Conservation (phyloP, 106 monocot genomes). For the Dioscorea dumetorum region DNA sequence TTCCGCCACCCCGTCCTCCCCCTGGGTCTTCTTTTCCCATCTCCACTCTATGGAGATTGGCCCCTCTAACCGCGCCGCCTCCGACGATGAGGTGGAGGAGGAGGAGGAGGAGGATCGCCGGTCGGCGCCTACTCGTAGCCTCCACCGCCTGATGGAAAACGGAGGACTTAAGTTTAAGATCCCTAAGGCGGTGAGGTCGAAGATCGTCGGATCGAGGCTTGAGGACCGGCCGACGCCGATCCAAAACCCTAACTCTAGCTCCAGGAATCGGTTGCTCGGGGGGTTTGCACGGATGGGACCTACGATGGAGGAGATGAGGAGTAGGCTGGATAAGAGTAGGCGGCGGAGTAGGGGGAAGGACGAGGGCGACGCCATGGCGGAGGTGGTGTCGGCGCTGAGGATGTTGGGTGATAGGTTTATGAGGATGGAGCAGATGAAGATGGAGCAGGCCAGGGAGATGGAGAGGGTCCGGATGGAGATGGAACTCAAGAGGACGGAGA, state of each 20-base stretch:
- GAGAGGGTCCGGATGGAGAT: slow-evolving; percentile 87
- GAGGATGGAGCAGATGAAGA: slow-evolving; percentile 87
- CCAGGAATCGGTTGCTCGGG: neutral
- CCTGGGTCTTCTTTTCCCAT: slow-evolving; percentile 70
- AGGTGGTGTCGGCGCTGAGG: slow-evolving; percentile 34
- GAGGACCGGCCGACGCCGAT: no score
- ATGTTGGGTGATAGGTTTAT: slow-evolving; percentile 69
- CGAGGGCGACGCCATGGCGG: slow-evolving; percentile 28
- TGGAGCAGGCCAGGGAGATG: slow-evolving; percentile 83
- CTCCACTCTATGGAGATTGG: slow-evolving; percentile 59
- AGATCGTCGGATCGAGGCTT: neutral
- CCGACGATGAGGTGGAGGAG: neutral
- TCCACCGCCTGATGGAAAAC: neutral
- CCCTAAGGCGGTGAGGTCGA: slow-evolving; percentile 69
- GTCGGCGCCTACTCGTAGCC: neutral
- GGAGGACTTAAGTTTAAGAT: slow-evolving; percentile 49
- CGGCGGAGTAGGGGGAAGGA: slow-evolving; percentile 11
- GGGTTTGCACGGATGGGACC: neutral
- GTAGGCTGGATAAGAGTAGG: slow-evolving; percentile 23
- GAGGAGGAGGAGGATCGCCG: neutral
- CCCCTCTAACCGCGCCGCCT: neutral
- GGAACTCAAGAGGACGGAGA: slow-evolving; percentile 82
- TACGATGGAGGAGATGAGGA: slow-evolving; percentile 39
- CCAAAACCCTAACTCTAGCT: neutral
- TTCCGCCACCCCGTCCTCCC: slow-evolving; percentile 28